phyloP scores from a whole-genome alignment of 2,329 filamentous ascomycete genomes.

The Sporothrix luriei region DNA sequence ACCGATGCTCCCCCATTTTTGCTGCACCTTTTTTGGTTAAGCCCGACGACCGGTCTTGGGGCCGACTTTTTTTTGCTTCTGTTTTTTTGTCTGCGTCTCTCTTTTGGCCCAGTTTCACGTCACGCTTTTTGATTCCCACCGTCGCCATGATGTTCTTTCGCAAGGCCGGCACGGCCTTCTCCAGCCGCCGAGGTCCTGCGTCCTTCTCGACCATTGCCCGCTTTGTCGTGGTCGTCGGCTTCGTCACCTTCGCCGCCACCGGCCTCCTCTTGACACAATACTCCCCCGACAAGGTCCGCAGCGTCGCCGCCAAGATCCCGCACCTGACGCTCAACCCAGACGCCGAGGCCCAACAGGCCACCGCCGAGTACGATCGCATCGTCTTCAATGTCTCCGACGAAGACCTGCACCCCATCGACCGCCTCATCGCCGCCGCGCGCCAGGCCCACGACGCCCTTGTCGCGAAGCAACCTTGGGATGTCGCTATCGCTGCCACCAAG shows the following conservation, averaged over 20 bases:
- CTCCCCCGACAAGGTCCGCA: constrained; percentile 21
- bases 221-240: constrained; percentile 33
- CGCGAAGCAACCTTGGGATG: constrained; percentile 47
- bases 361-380: constrained; percentile 24
- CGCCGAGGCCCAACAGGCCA: constrained; percentile 26
- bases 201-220: constrained; percentile 33
- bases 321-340: constrained; percentile 22
- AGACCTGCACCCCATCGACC: constrained; percentile 50
- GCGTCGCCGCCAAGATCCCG: constrained; percentile 27
- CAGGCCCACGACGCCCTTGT: constrained; percentile 46
- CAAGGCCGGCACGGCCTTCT: constrained; percentile 19
- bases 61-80: neutral
- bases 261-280: constrained; percentile 32
- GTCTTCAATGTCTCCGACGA: constrained; percentile 12
- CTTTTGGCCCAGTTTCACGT: neutral
- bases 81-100: neutral
- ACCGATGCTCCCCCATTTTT: neutral
- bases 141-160: constrained; percentile 31
- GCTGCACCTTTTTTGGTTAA: constrained; percentile 15
- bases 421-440: constrained; percentile 48
- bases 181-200: constrained; percentile 26
- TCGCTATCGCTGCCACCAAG: constrained; percentile 49
- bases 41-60: constrained; percentile 1
- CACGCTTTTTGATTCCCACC: neutral
- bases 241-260: constrained; percentile 28